These are phyloP conservation scores for Xylaria sp. DNA, from an alignment of 2,329 filamentous ascomycete genomes.

Conservation along the genomic window DNA sequence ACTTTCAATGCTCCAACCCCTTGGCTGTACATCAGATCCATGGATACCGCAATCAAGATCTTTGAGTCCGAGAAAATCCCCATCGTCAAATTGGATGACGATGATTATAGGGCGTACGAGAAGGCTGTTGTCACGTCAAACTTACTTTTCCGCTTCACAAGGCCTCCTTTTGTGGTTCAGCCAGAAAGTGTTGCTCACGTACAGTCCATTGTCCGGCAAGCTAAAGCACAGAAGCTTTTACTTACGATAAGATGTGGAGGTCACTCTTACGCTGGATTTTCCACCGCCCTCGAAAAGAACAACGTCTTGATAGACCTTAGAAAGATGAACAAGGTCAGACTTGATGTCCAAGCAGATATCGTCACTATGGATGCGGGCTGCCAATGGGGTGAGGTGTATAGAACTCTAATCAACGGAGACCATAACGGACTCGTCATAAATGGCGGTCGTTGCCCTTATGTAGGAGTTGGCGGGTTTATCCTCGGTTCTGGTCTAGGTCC, in stretches of 20 bases:
- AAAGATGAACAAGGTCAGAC: slow-evolving; percentile 44
- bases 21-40: too few species aligned
- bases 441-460: slow-evolving; percentile 45
- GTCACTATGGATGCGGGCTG: slow-evolving; percentile 46
- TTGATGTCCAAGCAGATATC: slow-evolving; percentile 36
- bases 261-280: slow-evolving; percentile 31
- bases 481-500: slow-evolving; percentile 18
- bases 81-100: too few species aligned
- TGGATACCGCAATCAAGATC: too few species aligned
- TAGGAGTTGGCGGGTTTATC: slow-evolving; percentile 18
- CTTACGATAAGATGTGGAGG: slow-evolving; percentile 7
- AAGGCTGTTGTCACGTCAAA: slow-evolving; percentile 10
- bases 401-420: slow-evolving; percentile 42
- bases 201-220: not conserved
- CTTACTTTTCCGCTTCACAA: slow-evolving; percentile 15
- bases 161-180: slow-evolving; percentile 12
- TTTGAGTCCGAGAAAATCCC: too few species aligned
- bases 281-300: slow-evolving; percentile 43
- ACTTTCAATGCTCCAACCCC: too few species aligned
- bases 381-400: slow-evolving; percentile 50
- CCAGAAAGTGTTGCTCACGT: not conserved
- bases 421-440: slow-evolving; percentile 44
- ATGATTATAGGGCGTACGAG: too few species aligned
- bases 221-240: not conserved
- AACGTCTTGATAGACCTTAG: slow-evolving; percentile 47